phyloP scores from a whole-genome alignment of 768 basidiomycete genomes.

The Hemileccinum rubropunctum region DNA sequence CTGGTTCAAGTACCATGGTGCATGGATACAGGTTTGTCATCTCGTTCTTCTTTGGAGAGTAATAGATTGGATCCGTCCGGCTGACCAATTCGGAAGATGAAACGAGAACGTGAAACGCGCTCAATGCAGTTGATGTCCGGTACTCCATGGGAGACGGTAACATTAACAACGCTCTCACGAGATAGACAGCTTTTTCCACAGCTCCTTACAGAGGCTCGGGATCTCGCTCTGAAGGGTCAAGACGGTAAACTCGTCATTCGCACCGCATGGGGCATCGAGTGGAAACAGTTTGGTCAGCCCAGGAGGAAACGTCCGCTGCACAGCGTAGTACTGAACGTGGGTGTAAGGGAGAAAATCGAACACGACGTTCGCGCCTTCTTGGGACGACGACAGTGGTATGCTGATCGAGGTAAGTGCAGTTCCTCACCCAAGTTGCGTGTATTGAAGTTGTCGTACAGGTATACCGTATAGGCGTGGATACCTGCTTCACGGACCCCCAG shows the following conservation, averaged over 20 bases:
- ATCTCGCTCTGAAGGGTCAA: slow-evolving; percentile 78
- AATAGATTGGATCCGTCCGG: not conserved
- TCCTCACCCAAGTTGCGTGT: not conserved
- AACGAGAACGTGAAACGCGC: slow-evolving; percentile 90
- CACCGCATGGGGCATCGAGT: slow-evolving; percentile 95
- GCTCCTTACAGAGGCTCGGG: slow-evolving; percentile 85
- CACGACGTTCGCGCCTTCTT: slow-evolving; percentile 81
- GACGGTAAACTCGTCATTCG: slow-evolving; percentile 96
- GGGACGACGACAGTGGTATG: slow-evolving; percentile 87
- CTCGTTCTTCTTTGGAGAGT: not conserved
- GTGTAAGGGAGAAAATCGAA: slow-evolving; percentile 82
- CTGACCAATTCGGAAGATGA: slow-evolving; percentile 55
- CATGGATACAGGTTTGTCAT: slow-evolving; percentile 87
- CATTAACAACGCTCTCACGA: slow-evolving; percentile 85
- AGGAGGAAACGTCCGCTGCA: slow-evolving; percentile 79
- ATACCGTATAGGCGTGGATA: slow-evolving; percentile 98
- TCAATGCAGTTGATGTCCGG: slow-evolving; percentile 91
- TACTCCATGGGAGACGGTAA: slow-evolving; percentile 96
- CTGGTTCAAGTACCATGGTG: slow-evolving; percentile 83
- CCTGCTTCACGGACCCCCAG: slow-evolving; percentile 92
- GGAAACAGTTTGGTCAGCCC: slow-evolving; percentile 94
- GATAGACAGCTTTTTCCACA: slow-evolving; percentile 79
- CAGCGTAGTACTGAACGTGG: slow-evolving; percentile 85
- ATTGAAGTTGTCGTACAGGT: slow-evolving; percentile 45
- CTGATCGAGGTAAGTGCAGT: slow-evolving; percentile 73